Conservation (phyloP, 139 green algal genomes). For the Picocystis salinarum region DNA sequence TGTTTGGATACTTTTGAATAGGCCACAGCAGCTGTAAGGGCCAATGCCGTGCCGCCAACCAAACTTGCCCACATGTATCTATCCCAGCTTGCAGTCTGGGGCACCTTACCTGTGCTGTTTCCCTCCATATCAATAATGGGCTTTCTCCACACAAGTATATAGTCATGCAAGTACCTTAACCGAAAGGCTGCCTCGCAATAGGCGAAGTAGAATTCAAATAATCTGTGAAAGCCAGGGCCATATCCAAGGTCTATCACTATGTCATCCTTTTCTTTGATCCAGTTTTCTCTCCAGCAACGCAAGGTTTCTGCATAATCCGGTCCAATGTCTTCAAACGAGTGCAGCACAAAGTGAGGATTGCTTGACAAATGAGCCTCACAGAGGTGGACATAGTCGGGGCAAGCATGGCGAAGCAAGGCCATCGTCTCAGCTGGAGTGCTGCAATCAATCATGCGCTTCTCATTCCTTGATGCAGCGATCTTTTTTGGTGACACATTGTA, state of each 20-base stretch:
- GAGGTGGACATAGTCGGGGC: too few species aligned
- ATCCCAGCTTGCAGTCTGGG: too few species aligned
- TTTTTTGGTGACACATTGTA: too few species aligned
- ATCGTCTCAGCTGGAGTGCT: too few species aligned
- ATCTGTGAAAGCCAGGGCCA: conserved; percentile 57
- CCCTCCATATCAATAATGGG: neutral
- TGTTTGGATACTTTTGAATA: too few species aligned
- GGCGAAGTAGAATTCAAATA: conserved; percentile 83
- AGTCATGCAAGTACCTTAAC: conserved; percentile 68
- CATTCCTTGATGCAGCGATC: too few species aligned
- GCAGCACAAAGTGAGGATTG: conserved; percentile 9
- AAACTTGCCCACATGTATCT: too few species aligned
- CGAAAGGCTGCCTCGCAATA: conserved; percentile 86
- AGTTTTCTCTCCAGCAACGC: conserved; percentile 15
- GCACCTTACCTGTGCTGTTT: too few species aligned
- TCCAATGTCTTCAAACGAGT: conserved; percentile 60
- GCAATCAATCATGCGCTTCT: too few species aligned
- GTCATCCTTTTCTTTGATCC: conserved; percentile 9
- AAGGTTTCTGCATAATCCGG: conserved; percentile 77
- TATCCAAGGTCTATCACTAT: conserved; percentile 39
- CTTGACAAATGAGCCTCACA: conserved; percentile 7
- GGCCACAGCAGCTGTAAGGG: too few species aligned
- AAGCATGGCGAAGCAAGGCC: too few species aligned
- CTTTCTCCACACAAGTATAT: conserved; percentile 56
- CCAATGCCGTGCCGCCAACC: too few species aligned